Evolutionary conservation across 106 monocot genomes (phyloP), one percentile per base, ranked within the genome.

Genomic region (Ottelia alismoides): DNA sequence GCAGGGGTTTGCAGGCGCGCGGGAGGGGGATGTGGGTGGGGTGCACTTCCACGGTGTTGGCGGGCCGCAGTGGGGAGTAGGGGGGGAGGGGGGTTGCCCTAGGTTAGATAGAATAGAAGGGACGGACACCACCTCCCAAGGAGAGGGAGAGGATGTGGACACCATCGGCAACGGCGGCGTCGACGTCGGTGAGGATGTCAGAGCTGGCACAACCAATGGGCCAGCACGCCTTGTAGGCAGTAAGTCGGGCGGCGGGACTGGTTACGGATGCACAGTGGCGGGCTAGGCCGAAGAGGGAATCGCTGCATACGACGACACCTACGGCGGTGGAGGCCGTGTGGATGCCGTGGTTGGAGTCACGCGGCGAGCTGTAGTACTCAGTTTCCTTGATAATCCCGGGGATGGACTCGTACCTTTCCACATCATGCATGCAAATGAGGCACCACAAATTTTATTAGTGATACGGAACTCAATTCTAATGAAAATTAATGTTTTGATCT

Each of bases 251-350:
- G 1, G 31, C 22, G 43, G 28, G 45, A 2, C 26, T 32, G 55
- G 57, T 61, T 12, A 70, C 76, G 0, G 31, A 20, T 0, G 70
- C 65, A 0, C 51, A 18, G 28, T 70, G 66, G 1, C 4, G 5
- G 1, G 70, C 76, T 20, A 61, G 49, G 48, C 76, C 70, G 25
- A 66, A 62, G 0, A 71, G 27, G 28, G 51, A 61, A 0, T 70
- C 76, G 7, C 64, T 55, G 9, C 32, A 16, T 2, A 59, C 61
- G 1, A 30, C 25, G 25, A 21, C 30, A 6, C 75, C 75, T n/a
- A 47, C 70, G 17, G 75, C 75, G 2, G 70, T 76, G 22, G 70
- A 70, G 0, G 75, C 64, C 2, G 75, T 76, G 70, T 76, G 75
- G 1, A 70, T 76, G 23, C 75, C 75, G 22, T 76, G 76, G 5